phyloP scores from a whole-genome alignment of 352 stramenopile species.

The Pythium apleroticum region DNA sequence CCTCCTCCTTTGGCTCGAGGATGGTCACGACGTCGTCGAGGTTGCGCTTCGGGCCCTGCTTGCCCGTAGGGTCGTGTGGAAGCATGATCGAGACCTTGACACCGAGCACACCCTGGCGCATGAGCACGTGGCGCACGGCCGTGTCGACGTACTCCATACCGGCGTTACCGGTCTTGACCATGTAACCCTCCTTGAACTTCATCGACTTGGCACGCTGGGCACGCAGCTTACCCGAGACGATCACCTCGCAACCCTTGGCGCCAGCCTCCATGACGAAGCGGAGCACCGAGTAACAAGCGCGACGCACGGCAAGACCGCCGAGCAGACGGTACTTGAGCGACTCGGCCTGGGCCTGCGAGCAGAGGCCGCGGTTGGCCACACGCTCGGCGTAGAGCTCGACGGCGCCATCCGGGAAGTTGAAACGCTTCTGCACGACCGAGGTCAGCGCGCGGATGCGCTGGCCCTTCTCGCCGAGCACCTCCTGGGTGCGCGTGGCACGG shows the following conservation, averaged over 20 bases:
- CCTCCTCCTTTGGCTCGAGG: constrained; percentile 98
- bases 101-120: constrained; percentile 99
- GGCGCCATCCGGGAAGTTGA: constrained; percentile 93
- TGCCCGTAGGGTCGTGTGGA: constrained; percentile 97
- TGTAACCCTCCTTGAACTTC: constrained; percentile 99
- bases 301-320: constrained; percentile 96
- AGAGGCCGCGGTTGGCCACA: constrained; percentile 98
- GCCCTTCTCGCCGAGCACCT: constrained; percentile 99
- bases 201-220: constrained; percentile 99
- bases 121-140: constrained; percentile 98
- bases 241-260: constrained; percentile 99
- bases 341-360: constrained; percentile 98
- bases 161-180: constrained; percentile 99
- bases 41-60: constrained; percentile 96
- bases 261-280: constrained; percentile 99
- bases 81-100: constrained; percentile 99
- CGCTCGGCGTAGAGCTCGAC: constrained; percentile 99
- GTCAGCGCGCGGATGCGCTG: constrained; percentile 99
- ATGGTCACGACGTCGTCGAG: constrained; percentile 99
- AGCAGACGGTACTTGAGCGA: constrained; percentile 99
- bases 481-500: constrained; percentile 98
- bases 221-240: constrained; percentile 99
- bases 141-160: constrained; percentile 98
- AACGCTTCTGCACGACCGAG: constrained; percentile 99
- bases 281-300: constrained; percentile 98